phyloP scores from a whole-genome alignment of 1,139 yeast genomes.

The Lodderomyces pseudojiufengensis region DNA sequence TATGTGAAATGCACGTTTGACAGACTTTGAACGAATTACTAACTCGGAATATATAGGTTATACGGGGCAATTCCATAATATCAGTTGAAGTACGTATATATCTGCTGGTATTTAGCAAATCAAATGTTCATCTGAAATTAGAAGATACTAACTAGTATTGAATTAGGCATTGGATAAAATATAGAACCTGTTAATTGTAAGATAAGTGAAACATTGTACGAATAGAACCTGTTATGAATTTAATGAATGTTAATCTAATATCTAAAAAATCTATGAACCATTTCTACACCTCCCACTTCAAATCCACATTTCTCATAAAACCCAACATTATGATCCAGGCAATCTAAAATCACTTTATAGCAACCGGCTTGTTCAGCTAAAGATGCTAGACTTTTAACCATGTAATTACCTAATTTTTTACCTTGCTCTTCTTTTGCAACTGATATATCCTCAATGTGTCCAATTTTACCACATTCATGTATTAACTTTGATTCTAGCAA shows the following conservation, averaged over 20 bases:
- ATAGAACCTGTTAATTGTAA: constrained; percentile 7
- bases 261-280: constrained; percentile 41
- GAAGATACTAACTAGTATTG: constrained; percentile 18
- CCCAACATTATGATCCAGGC: constrained; percentile 73
- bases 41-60: constrained; percentile 40
- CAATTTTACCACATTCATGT: constrained; percentile 80
- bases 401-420: constrained; percentile 63
- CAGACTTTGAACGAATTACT: too few species aligned
- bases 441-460: constrained; percentile 94
- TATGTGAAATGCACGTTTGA: too few species aligned
- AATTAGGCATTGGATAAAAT: constrained; percentile 29
- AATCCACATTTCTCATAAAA: constrained; percentile 89
- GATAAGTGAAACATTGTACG: too few species aligned
- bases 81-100: constrained; percentile 49
- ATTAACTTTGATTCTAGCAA: constrained; percentile 60
- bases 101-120: too few species aligned
- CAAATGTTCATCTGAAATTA: too few species aligned
- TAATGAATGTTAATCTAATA: neutral
- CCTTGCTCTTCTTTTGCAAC: constrained; percentile 79
- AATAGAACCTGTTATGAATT: too few species aligned
- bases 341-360: constrained; percentile 87
- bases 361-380: constrained; percentile 64
- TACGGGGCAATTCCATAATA: constrained; percentile 61
- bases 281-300: constrained; percentile 65
- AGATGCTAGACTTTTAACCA: constrained; percentile 61